Base-by-base conservation (phyloP, 805 yeast genomes). In the Ogataea siamensis region DNA sequence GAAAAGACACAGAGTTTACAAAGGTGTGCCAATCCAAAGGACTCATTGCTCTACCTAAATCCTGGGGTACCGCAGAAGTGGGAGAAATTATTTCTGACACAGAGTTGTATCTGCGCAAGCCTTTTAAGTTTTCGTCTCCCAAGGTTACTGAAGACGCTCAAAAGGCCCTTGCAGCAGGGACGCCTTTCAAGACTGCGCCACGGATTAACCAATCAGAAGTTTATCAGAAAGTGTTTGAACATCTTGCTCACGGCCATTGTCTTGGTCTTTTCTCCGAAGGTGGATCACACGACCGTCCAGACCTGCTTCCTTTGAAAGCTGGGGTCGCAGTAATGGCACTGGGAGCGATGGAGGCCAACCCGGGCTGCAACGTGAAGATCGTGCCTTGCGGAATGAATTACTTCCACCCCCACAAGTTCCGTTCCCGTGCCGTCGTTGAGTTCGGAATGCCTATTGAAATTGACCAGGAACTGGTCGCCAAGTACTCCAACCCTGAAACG, bases 301-400 rank as follows among this genome's bases (percentile, higher is more conserved):
- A 87, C 46, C 64, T 91, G 50, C 70, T 91, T 34, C 99, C 99
- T 0, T 68, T 91, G 50, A 91, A 93, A 58, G 96, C 98, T 1
- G 99, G 99, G 46, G 97, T 93, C 7, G 96, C 96, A 2, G 84
- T 91, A 40, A 93, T 91, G 98, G 99, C 98, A 0, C 69, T 93
- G 20, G 99, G 98, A 7, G 93, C 98, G 7, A 76, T 89, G 78
- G 84, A 80, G 16, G 71, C 77, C 43, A 75, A 85, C 51, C 87
- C 93, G 0, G 73, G 75, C 30, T 78, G 84, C 43, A 80, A 81
- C 40, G 91, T 91, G 4, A 80, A 81, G 51, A 87, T 91, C 49
- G 95, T 93, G 10, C 98, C 49, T 11, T 45, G 49, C 16, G 99
- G 99, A 28, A 83, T 93, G 91, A 91, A 91, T 63, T 91, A 91